A percentile compares a stretch with the other conserved stretches of the same genome.
Evolutionary conservation across 352 stramenopile species (phyloP).

Genomic region (Phytophthora podocarpi): DNA sequence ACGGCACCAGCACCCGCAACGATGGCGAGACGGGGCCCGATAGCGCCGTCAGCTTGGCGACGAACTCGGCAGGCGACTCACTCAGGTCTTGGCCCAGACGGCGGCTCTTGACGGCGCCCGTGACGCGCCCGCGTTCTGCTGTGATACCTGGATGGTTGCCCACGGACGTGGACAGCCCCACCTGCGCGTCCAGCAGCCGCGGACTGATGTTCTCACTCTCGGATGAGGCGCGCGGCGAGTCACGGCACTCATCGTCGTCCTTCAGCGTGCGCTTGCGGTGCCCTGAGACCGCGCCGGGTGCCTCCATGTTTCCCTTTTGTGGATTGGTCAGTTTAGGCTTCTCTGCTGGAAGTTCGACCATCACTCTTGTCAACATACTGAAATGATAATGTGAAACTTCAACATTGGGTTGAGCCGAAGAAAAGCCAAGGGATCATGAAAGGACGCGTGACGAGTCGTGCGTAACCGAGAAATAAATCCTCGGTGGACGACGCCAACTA

Average conservation of each 20-base stretch:
- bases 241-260: slow-evolving; percentile 19
- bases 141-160: neutral
- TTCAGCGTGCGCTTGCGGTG: slow-evolving; percentile 47
- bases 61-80: slow-evolving; percentile 18
- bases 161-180: slow-evolving; percentile 1
- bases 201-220: slow-evolving; percentile 31
- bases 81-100: slow-evolving; percentile 17
- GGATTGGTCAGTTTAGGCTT: slow-evolving; percentile 2
- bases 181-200: slow-evolving; percentile 20
- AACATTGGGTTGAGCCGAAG: slow-evolving; percentile 10
- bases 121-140: slow-evolving; percentile 14
- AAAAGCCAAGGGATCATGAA: slow-evolving; percentile 2
- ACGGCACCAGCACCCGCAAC: slow-evolving; percentile 14
- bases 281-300: neutral
- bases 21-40: slow-evolving; percentile 6
- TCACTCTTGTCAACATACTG: slow-evolving; percentile 1
- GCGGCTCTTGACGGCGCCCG: slow-evolving; percentile 35
- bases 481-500: no score
- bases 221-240: slow-evolving; percentile 5
- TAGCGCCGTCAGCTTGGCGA: slow-evolving; percentile 8
- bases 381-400: neutral
- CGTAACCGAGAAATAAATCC: neutral
- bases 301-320: slow-evolving; percentile 34
- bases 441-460: slow-evolving; percentile 1
- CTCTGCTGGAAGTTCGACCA: slow-evolving; percentile 12